Evolutionary conservation across 2,329 filamentous ascomycete species (phyloP).

Genomic region (Alternaria angustiovoidea): DNA sequence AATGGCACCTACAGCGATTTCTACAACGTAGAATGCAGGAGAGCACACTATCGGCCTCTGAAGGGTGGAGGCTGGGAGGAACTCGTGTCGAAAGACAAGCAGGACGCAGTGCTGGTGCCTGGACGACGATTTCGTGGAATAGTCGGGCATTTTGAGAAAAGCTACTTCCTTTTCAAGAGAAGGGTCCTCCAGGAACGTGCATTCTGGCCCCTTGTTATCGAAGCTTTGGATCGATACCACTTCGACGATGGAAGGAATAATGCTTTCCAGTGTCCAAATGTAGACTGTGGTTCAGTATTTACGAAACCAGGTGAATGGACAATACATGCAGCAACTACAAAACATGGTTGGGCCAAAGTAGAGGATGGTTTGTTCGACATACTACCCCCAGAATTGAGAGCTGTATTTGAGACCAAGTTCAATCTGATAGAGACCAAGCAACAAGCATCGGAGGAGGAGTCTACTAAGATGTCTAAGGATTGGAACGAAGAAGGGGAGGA

Average conservation of each 20-base stretch:
- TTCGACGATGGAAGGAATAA: background rate
- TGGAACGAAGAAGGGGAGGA: background rate
- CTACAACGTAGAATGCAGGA: background rate
- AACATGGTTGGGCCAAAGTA: constrained; percentile 2
- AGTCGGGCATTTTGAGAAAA: no score
- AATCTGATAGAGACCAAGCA: background rate
- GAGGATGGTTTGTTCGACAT: background rate
- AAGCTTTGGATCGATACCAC: no score
- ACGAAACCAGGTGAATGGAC: constrained; percentile 24
- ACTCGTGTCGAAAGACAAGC: no score
- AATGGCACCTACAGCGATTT: background rate
- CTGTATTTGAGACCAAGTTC: background rate
- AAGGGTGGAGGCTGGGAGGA: no score
- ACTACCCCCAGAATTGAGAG: background rate
- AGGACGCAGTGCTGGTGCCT: no score
- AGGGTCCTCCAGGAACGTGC: no score
- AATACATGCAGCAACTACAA: constrained; percentile 21
- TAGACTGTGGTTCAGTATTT: constrained; percentile 20
- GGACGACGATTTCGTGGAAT: no score
- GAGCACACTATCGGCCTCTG: no score
- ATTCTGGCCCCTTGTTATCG: no score
- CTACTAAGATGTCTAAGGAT: background rate
- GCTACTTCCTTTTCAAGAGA: no score
- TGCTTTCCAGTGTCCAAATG: constrained; percentile 18
- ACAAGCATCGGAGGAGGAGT: background rate